Evolutionary conservation across 2,329 filamentous ascomycete species (phyloP), one percentile per base, ranked within the genome.

Genomic region (Blastomyces silverae): DNA sequence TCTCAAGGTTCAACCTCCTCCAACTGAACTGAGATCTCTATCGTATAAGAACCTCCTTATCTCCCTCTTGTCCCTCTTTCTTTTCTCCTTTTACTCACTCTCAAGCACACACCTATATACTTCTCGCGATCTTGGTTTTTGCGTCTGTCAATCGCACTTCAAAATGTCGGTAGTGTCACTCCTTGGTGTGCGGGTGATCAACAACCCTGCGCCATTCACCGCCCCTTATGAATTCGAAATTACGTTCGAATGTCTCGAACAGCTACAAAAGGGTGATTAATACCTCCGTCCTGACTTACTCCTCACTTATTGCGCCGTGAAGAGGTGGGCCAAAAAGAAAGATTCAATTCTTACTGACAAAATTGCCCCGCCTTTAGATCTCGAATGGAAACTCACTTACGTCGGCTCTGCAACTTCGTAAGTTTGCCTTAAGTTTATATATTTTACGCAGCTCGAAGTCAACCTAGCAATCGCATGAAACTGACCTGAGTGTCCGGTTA

Each of bases 331-430:
- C 2, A 28, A 28, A 15, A n/a, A 37, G 53, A 20, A 20, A 6
- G 13, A 3, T 13, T 25, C 42, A 11, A 42, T 34, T 42, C 31
- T 34, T 58, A 56, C 61, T 57, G 59, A 68, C 61, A 72, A 64
- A 72, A 69, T 75, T 25, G 56, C 61, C 62, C 56, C 37, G 17
- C 62, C 48, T 44, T 37, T 73, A 96, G 94, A 99, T 80, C 87
- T 99, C 67, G 94, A 99, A 80, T 99, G 94, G 94, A 99, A 99
- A 80, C 84, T 99, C 73, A 99, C 92, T 77, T 99, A 99, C 73
- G 94, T 99, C 75, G 95, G 94, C 74, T 99, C 94, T 71, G 94
- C 95, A 69, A 97, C 93, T 65, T 96, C 91, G 90, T 96, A 83
- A 82, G 89, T 84, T 70, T 20, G 63, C 63, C 91, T 89, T 96